A percentile compares a stretch with the other conserved stretches of the same genome.
Evolutionary conservation across 1,139 yeast species (phyloP).

Genomic region (Suhomyces taliae): DNA sequence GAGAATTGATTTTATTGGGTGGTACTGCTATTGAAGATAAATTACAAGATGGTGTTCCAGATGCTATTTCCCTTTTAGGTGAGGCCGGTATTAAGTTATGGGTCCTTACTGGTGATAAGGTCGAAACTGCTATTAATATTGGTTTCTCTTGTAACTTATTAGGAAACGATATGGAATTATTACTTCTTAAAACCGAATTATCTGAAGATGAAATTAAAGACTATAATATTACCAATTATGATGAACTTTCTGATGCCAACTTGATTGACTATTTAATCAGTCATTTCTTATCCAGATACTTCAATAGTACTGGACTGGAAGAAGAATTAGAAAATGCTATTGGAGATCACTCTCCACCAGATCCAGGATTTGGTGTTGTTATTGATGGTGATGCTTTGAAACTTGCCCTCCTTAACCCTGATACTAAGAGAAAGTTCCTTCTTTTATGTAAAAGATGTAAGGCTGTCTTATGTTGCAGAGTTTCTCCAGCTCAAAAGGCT

Average conservation of each 20-base stretch:
- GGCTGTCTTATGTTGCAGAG: constrained; percentile 93
- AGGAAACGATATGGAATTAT: constrained; percentile 48
- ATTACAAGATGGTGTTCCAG: constrained; percentile 53
- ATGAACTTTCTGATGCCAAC: constrained; percentile 25
- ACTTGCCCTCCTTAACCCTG: constrained; percentile 60
- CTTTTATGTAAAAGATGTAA: constrained; percentile 89
- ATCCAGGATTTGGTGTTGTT: constrained; percentile 74
- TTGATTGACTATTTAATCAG: constrained; percentile 58
- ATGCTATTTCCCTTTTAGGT: constrained; percentile 43
- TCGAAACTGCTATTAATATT: constrained; percentile 52
- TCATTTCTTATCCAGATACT: constrained; percentile 60
- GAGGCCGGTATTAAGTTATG: constrained; percentile 53
- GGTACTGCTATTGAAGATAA: constrained; percentile 55
- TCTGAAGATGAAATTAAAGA: constrained; percentile 33
- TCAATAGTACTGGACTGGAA: constrained; percentile 60
- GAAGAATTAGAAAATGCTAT: constrained; percentile 64
- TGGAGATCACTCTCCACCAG: constrained; percentile 74
- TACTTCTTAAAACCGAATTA: constrained; percentile 37
- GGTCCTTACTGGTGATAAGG: constrained; percentile 54
- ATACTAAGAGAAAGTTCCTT: constrained; percentile 65
- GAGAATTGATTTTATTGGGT: constrained; percentile 46
- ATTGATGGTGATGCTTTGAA: constrained; percentile 93
- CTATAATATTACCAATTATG: constrained; percentile 31
- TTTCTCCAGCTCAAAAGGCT: constrained; percentile 96
- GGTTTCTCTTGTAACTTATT: constrained; percentile 53